phyloP scores from a whole-genome alignment of 2,329 filamentous ascomycete genomes.

The Fusarium newnesense region DNA sequence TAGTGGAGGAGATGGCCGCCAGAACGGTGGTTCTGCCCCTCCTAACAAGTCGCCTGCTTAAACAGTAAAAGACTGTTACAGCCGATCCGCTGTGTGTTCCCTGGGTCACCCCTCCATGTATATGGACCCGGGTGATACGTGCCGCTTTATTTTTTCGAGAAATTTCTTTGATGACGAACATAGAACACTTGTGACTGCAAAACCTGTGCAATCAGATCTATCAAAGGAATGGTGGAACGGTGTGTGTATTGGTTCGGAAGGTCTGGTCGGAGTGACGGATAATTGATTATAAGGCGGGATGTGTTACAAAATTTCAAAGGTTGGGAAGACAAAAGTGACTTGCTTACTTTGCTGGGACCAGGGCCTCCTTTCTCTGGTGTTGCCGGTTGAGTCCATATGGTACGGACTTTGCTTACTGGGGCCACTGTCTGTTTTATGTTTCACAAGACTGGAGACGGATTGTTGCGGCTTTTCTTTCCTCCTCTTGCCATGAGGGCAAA shows the following conservation, averaged over 20 bases:
- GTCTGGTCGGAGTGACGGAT: conserved; percentile 54
- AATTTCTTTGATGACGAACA: conserved; percentile 56
- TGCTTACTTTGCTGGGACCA: conserved; percentile 44
- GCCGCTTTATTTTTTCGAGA: conserved; percentile 43
- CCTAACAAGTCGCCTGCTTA: conserved; percentile 70
- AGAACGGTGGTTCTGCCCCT: conserved; percentile 68
- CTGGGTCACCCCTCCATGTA: conserved; percentile 37
- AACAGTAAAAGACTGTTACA: conserved; percentile 38
- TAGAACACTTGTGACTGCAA: conserved; percentile 59
- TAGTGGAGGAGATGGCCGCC: conserved; percentile 70
- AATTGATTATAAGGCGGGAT: conserved; percentile 50
- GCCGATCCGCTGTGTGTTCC: conserved; percentile 43
- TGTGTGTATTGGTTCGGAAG: conserved; percentile 51
- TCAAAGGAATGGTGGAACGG: conserved; percentile 51
- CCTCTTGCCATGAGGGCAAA: conserved; percentile 1
- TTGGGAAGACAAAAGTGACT: conserved; percentile 56
- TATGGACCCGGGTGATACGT: conserved; percentile 37
- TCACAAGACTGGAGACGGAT: conserved; percentile 44
- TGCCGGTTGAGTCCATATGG: conserved; percentile 45
- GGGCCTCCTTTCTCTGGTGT: conserved; percentile 48
- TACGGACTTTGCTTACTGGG: conserved; percentile 47
- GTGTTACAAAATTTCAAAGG: conserved; percentile 49
- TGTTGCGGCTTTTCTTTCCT: conserved; percentile 6
- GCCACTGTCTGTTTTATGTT: conserved; percentile 46
- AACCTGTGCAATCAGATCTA: conserved; percentile 56